These are phyloP conservation scores for Drechslera avenae DNA, from an alignment of 2,329 filamentous ascomycete genomes.

Conservation along the genomic window DNA sequence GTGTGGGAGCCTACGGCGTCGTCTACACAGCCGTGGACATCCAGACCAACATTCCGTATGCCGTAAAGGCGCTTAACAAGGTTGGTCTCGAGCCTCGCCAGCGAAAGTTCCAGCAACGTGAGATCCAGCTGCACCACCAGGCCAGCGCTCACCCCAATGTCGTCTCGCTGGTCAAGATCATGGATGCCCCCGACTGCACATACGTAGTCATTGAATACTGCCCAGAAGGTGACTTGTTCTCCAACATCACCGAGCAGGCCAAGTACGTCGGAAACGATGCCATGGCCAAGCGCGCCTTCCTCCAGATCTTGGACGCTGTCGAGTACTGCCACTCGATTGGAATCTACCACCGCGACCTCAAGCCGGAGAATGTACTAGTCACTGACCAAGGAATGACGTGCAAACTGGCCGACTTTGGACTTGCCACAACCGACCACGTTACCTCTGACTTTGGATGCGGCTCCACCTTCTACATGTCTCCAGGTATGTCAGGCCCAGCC, in stretches of 20 bases:
- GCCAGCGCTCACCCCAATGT: constrained; percentile 91
- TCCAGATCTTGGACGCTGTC: constrained; percentile 95
- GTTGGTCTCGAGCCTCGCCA: constrained; percentile 87
- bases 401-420: constrained; percentile 95
- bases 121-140: constrained; percentile 88
- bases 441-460: constrained; percentile 97
- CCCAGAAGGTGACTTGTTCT: constrained; percentile 94
- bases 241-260: constrained; percentile 94
- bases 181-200: constrained; percentile 89
- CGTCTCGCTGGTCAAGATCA: constrained; percentile 89
- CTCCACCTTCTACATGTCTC: constrained; percentile 99
- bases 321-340: constrained; percentile 90
- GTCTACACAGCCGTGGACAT: constrained; percentile 90
- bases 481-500: constrained; percentile 69
- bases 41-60: constrained; percentile 80
- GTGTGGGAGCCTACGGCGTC: constrained; percentile 93
- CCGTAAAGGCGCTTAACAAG: constrained; percentile 97
- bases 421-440: constrained; percentile 81
- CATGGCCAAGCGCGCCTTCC: constrained; percentile 83
- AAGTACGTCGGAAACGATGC: constrained; percentile 92
- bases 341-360: constrained; percentile 96
- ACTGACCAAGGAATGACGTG: constrained; percentile 86
- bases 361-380: constrained; percentile 97
- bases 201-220: constrained; percentile 97
- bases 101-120: constrained; percentile 85